Evolutionary conservation across 495 filamentous ascomycete species (phyloP).

Genomic region (Eremomyces bilateralis): DNA sequence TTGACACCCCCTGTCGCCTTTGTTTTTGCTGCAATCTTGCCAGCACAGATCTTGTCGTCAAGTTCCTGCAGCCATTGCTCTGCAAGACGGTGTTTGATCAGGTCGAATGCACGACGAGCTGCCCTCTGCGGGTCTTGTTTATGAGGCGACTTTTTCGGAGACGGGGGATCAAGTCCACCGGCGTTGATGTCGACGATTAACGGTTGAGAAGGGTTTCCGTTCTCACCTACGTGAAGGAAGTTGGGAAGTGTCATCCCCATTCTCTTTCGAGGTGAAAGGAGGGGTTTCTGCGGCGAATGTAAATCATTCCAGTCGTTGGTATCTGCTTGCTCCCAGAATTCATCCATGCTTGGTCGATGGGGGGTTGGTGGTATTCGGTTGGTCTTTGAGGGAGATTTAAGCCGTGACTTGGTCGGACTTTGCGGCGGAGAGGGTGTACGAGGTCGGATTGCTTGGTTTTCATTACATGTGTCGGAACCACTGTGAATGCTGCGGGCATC

Average conservation of each 20-base stretch:
- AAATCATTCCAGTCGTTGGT: conserved; percentile 70
- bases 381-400: conserved; percentile 32
- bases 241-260: background rate
- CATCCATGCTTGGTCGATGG: conserved; percentile 46
- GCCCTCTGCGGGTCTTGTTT: background rate
- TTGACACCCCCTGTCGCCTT: conserved; percentile 51
- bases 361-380: conserved; percentile 29
- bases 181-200: too few species aligned
- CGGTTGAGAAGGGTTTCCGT: background rate
- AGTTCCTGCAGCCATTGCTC: conserved; percentile 48
- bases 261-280: conserved; percentile 17
- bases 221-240: conserved; percentile 1
- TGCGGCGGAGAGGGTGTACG: conserved; percentile 20
- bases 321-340: conserved; percentile 58
- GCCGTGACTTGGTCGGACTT: conserved; percentile 22
- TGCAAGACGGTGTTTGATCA: conserved; percentile 40
- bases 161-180: conserved; percentile 13
- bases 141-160: conserved; percentile 9
- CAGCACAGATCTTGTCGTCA: conserved; percentile 40
- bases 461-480: too few species aligned
- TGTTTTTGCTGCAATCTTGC: conserved; percentile 36
- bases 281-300: conserved; percentile 41
- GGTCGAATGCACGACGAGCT: background rate
- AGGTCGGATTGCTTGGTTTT: conserved; percentile 11
- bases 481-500: conserved; percentile 8